These are phyloP conservation scores for Xylaria nigripes DNA, from an alignment of 495 filamentous ascomycete genomes.

Conservation along the genomic window DNA sequence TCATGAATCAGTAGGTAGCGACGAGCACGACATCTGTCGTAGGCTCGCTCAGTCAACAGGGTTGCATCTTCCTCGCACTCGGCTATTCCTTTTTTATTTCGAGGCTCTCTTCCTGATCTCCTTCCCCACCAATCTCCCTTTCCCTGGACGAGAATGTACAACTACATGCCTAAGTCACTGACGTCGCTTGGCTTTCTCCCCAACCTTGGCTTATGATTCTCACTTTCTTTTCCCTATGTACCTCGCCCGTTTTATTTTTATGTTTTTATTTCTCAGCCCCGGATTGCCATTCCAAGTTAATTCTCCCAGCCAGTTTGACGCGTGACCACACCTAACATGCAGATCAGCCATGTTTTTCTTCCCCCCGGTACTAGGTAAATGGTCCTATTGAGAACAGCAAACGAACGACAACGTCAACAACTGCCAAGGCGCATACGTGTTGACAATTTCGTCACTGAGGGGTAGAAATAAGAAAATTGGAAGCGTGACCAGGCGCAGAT, in stretches of 20 bases:
- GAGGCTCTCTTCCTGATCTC: not conserved
- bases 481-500: constrained; percentile 38
- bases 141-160: not conserved
- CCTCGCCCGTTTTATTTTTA: constrained; percentile 23
- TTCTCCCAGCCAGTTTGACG: constrained; percentile 29
- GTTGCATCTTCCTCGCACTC: not conserved
- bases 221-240: constrained; percentile 30
- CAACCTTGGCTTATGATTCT: constrained; percentile 36
- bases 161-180: not conserved
- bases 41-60: not conserved
- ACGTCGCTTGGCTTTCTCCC: constrained; percentile 29
- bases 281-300: constrained; percentile 32
- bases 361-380: too few species aligned
- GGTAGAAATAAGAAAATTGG: constrained; percentile 30
- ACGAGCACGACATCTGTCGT: not conserved
- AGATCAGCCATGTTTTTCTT: constrained; percentile 34
- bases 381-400: constrained; percentile 20
- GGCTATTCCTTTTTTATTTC: not conserved
- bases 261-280: constrained; percentile 7
- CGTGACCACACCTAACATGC: constrained; percentile 36
- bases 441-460: constrained; percentile 27
- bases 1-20: too few species aligned
- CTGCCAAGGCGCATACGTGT: constrained; percentile 28
- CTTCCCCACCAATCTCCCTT: not conserved
- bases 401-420: too few species aligned